Evolutionary conservation across 2,329 filamentous ascomycete genomes (phyloP), one percentile per base, ranked within the genome.

Genomic region (Ophioceras dolichostomum): DNA sequence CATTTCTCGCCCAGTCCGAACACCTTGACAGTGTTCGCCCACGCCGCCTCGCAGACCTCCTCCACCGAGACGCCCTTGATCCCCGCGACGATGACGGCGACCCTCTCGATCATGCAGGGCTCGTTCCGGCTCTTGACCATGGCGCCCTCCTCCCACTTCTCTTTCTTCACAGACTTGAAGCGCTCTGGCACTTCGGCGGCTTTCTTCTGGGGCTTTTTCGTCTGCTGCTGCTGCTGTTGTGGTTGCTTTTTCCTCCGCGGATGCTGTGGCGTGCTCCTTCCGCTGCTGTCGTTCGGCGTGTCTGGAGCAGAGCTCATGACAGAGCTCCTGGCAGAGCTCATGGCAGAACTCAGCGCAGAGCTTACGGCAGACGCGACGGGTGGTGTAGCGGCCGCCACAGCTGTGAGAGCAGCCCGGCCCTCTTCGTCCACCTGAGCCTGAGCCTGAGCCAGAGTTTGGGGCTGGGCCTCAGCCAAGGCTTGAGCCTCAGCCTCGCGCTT

Each of bases 41-140:
- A 93, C 4, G 84, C 80, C 55, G 79, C 80, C 60, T 95, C 86
- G 51, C 79, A 85, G 16, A 98, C 80, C 52, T 89, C 81, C 52
- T 93, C 78, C 1, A 94, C 70, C 4, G 69, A 60, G 4, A 94
- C 66, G 0, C 73, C 84, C 58, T 94, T 95, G 45, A 96, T 81
- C 30, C 71, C 77, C 2, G 91, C 89, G 45, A 98, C 79, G 36
- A 89, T 84, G 56, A 81, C 78, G n/a, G 86, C 91, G 12, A 98
- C 83, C 37, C 81, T 77, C 45, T 80, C 76, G 46, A 98, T 95
- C 37, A 74, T 81, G 49, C 82, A 88, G 9, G 89, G 85, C 59
- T 98, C 91, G 54, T 98, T 98, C 42, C 91, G 75, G 1, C 89
- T 86, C 62, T 96, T 98, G 37, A 98, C 74, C 83, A 95, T 89